Conservation (phyloP, 129 eudicot species). For the carrot (Daucus carota) region DNA sequence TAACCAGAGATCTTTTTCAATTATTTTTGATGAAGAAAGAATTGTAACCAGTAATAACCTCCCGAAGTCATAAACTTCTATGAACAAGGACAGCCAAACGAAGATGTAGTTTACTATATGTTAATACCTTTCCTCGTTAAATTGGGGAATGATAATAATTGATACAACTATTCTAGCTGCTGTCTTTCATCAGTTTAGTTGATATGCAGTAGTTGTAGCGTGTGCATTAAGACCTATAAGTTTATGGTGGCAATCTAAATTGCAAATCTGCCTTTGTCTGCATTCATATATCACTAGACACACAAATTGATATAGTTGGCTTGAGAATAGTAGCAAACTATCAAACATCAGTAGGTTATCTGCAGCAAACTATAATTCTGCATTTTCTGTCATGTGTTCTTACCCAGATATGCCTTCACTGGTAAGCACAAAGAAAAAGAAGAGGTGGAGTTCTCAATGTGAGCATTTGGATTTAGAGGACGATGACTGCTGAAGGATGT, state of each 20-base stretch:
- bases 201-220: neutral
- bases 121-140: neutral
- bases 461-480: conserved; percentile 12
- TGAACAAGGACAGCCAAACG: neutral
- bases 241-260: too few species aligned
- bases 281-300: neutral
- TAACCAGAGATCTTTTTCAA: neutral
- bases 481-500: neutral
- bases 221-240: too few species aligned
- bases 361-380: neutral
- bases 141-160: neutral
- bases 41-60: neutral
- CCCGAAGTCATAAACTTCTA: neutral
- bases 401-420: conserved; percentile 31
- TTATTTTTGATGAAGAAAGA: neutral
- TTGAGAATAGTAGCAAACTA: neutral
- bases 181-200: neutral
- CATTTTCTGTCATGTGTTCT: neutral
- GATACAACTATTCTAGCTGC: neutral
- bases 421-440: conserved; percentile 32
- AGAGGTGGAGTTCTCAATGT: conserved; percentile 22
- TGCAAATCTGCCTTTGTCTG: neutral
- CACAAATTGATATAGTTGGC: neutral
- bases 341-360: neutral
- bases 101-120: neutral